Evolutionary conservation across 192 early-diverging fungal genomes (phyloP), one percentile per base, ranked within the genome.

Genomic region (Umbelopsis sp.): DNA sequence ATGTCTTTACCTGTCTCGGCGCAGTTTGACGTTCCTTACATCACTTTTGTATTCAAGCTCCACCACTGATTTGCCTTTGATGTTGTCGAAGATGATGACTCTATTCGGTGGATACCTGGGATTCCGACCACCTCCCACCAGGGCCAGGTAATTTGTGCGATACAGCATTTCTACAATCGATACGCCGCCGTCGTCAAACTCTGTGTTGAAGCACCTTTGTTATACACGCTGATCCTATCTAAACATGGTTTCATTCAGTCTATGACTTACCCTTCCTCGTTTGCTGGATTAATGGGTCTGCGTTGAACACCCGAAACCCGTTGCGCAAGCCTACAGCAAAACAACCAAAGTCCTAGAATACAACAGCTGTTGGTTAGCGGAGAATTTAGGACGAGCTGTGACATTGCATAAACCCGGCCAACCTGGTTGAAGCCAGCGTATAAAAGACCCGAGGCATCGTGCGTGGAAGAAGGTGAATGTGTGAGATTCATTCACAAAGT

Each of bases 11-110:
- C 89, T 88, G 64, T 95, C 92, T 48, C 89, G 80, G 71, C 91
- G 82, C 69, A 94, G 78, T 68, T 87, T 91, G 13, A 95, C 92
- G 47, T 87, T 91, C 66, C 89, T 89, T 16, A 97, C 91, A 58
- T 94, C 90, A 8, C 85, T 90, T 71, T 87, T 83, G 67, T 93
- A 93, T 74, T 93, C 92, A 18, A 95, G 77, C 76, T 93, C 91
- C 4, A 88, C 80, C 15, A 95, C 85, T 4, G 88, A 81, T 66
- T 87, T 87, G 46, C 82, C 84, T 74, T 86, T 89, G 10, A 85
- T 83, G 68, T 93, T 93, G 68, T 97, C 95, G 86, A 92, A 97
- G 53, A 97, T 87, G 49, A 92, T 88, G 15, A 94, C 94, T 53
- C 90, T 90, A 79, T 92, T 94, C 10, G 92, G 92, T n/a, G 92